Percentiles rank a stretch among this genome's conserved stretches.
These are phyloP conservation scores for Fabrea salina DNA, from an alignment of 169 alveolate genomes.

Conservation along the genomic window DNA sequence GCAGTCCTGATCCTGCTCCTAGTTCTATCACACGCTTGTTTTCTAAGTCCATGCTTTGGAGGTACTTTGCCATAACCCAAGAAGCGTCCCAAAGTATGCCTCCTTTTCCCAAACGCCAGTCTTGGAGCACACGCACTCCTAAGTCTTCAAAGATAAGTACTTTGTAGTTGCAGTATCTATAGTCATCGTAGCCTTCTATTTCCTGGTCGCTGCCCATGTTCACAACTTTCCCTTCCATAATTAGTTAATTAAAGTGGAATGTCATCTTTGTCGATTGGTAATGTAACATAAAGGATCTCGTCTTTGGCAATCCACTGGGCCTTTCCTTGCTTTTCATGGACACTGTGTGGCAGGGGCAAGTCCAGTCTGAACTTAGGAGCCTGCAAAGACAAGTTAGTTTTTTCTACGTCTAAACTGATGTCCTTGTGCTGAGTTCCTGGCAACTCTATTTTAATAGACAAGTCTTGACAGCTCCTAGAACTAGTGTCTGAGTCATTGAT, in stretches of 20 bases:
- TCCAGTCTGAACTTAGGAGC: slow-evolving; percentile 58
- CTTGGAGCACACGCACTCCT: background rate
- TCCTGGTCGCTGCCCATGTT: no score
- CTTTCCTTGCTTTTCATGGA: slow-evolving; percentile 60
- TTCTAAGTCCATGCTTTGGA: background rate
- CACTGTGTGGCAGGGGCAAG: slow-evolving; percentile 59
- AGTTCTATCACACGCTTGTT: background rate
- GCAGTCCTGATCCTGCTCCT: slow-evolving; percentile 16
- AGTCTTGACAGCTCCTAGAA: slow-evolving; percentile 49
- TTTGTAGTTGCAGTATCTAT: background rate
- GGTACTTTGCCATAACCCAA: background rate
- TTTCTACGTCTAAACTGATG: slow-evolving; percentile 58
- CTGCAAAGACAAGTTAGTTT: slow-evolving; percentile 45
- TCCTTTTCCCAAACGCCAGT: slow-evolving; percentile 12
- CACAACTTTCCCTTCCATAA: background rate
- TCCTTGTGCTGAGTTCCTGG: slow-evolving; percentile 60
- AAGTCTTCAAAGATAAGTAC: background rate
- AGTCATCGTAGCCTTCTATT: background rate
- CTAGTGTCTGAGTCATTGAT: slow-evolving; percentile 68
- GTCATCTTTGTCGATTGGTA: slow-evolving; percentile 23
- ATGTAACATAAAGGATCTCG: slow-evolving; percentile 25
- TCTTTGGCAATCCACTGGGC: slow-evolving; percentile 67
- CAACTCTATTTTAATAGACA: slow-evolving; percentile 54
- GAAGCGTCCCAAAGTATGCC: slow-evolving; percentile 23
- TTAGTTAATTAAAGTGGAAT: background rate